Evolutionary conservation across 2,329 filamentous ascomycete genomes (phyloP).

Genomic region (Sporothrix luriei): DNA sequence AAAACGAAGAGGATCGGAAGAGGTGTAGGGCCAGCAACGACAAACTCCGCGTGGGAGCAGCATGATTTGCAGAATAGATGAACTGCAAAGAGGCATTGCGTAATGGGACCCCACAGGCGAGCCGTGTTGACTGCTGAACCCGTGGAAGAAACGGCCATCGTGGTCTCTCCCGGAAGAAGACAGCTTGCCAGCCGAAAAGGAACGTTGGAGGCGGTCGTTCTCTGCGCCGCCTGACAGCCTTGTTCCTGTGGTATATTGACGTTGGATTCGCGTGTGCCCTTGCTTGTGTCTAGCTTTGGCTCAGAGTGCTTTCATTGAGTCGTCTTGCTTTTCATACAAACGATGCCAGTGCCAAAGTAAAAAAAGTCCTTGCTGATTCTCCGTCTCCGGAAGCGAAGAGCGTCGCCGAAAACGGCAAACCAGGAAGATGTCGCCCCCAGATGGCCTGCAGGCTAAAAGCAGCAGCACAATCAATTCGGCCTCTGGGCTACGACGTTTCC

Average conservation of each 20-base stretch:
- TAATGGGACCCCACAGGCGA: slow-evolving; percentile 24
- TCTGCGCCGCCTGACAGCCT: slow-evolving; percentile 12
- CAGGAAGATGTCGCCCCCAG: not conserved
- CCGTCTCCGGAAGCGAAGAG: slow-evolving; percentile 1
- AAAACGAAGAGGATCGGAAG: not conserved
- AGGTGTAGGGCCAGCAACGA: not conserved
- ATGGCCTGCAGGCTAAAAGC: slow-evolving; percentile 15
- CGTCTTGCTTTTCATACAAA: no score
- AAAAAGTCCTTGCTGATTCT: not conserved
- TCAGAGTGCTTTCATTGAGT: not conserved
- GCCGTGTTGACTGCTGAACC: slow-evolving; percentile 2
- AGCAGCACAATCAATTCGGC: slow-evolving; percentile 12
- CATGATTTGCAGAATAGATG: slow-evolving; percentile 21
- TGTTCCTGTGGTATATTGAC: not conserved
- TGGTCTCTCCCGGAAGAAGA: not conserved
- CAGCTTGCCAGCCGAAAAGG: not conserved
- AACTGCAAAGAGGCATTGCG: slow-evolving; percentile 27
- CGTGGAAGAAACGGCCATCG: not conserved
- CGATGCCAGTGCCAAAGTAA: no score
- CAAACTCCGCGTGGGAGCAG: not conserved
- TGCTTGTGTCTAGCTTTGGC: not conserved
- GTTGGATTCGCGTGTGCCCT: not conserved
- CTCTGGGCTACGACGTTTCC: not conserved
- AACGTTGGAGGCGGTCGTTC: not conserved
- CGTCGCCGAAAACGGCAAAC: not conserved